Conservation (phyloP, 2,329 filamentous ascomycete species). For the Fusarium sp. region DNA sequence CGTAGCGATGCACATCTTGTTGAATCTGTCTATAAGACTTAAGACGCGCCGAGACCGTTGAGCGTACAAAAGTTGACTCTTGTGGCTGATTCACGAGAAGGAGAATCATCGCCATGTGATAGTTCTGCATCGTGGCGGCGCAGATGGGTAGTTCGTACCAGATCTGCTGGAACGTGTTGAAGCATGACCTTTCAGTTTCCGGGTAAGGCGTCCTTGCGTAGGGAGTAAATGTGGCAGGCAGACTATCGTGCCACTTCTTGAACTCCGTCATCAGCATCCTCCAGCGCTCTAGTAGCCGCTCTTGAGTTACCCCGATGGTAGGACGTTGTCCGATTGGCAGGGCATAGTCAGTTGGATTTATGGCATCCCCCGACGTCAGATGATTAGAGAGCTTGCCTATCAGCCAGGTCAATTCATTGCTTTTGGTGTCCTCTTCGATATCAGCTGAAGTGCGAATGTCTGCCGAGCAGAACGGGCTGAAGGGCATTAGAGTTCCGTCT, state of each 20-base stretch:
- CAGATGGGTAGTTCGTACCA: constrained; percentile 75
- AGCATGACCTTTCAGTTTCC: not conserved
- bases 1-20: constrained; percentile 29
- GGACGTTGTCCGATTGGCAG: constrained; percentile 37
- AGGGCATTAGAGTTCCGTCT: constrained; percentile 38
- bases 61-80: constrained; percentile 44
- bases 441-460: constrained; percentile 60
- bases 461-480: constrained; percentile 55
- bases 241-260: constrained; percentile 35
- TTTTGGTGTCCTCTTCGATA: constrained; percentile 74
- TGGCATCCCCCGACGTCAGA: constrained; percentile 68
- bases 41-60: constrained; percentile 40
- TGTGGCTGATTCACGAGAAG: constrained; percentile 65
- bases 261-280: constrained; percentile 31
- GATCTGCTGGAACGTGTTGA: constrained; percentile 61
- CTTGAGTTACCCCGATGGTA: constrained; percentile 39
- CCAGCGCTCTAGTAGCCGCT: constrained; percentile 38
- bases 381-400: constrained; percentile 76
- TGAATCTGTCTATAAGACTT: constrained; percentile 40
- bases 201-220: constrained; percentile 28
- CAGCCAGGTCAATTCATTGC: constrained; percentile 75
- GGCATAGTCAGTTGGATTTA: constrained; percentile 51
- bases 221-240: constrained; percentile 33
- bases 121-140: constrained; percentile 74
- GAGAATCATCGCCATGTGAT: constrained; percentile 74